phyloP scores from a whole-genome alignment of 345 rosid species.

The Euphorbia peplus region DNA sequence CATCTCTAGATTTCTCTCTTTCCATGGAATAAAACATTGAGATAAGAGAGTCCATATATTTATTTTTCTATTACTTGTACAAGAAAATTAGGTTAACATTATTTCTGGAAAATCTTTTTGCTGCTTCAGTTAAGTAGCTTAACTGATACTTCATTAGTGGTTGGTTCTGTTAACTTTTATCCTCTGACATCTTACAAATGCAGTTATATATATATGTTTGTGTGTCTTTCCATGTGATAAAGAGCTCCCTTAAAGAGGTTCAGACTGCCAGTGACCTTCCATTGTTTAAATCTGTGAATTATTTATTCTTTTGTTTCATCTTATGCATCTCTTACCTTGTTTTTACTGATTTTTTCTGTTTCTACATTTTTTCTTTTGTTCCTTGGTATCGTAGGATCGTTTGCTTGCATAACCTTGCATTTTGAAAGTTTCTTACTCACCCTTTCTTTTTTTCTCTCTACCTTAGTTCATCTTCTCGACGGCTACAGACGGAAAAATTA shows the following conservation, averaged over 20 bases:
- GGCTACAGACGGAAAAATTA: conserved; percentile 75
- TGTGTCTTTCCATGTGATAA: not conserved
- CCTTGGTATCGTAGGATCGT: not conserved
- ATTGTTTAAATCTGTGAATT: not conserved
- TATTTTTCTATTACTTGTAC: not conserved
- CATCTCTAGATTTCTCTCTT: not conserved
- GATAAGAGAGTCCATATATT: not conserved
- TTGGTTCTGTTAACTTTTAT: not conserved
- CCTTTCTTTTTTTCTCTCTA: no score
- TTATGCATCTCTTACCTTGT: not conserved
- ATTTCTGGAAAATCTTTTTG: not conserved
- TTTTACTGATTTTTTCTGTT: not conserved
- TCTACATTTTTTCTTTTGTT: not conserved
- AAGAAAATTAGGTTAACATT: not conserved
- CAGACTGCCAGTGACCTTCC: not conserved
- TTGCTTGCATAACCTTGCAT: no score
- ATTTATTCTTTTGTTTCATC: not conserved
- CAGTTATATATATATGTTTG: not conserved
- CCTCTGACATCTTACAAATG: not conserved
- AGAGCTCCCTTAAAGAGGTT: not conserved
- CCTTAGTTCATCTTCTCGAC: conserved; percentile 72
- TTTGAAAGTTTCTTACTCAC: conserved; percentile 3
- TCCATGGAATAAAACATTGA: not conserved
- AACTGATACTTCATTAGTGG: not conserved
- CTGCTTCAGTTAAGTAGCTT: not conserved